phyloP scores from a whole-genome alignment of 2,329 filamentous ascomycete genomes.

The Biscogniauxia sp. region DNA sequence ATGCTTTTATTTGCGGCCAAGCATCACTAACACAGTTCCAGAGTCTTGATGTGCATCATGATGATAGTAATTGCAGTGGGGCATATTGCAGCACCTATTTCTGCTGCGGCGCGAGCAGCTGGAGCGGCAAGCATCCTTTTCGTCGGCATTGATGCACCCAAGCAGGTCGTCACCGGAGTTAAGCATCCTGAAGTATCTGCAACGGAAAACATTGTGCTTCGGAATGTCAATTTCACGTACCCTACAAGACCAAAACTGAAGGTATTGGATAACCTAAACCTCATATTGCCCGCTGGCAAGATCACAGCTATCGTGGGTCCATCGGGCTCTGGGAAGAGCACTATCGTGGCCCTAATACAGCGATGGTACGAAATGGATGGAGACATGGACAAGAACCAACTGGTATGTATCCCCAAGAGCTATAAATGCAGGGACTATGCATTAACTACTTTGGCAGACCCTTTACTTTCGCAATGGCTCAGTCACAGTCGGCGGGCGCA shows the following conservation, averaged over 20 bases:
- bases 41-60: slow-evolving; percentile 57
- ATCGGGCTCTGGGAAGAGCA: slow-evolving; percentile 72
- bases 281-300: slow-evolving; percentile 62
- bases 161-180: slow-evolving; percentile 39
- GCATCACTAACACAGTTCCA: slow-evolving; percentile 9
- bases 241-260: slow-evolving; percentile 62
- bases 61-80: slow-evolving; percentile 55
- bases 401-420: slow-evolving; percentile 18
- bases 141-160: slow-evolving; percentile 50
- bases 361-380: slow-evolving; percentile 65
- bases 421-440: not conserved
- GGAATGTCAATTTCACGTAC: slow-evolving; percentile 68
- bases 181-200: slow-evolving; percentile 47
- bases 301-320: slow-evolving; percentile 72
- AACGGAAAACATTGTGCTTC: slow-evolving; percentile 55
- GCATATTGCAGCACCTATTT: slow-evolving; percentile 54
- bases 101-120: slow-evolving; percentile 55
- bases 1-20: not conserved
- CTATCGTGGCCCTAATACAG: slow-evolving; percentile 67
- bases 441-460: slow-evolving; percentile 16
- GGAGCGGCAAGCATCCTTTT: slow-evolving; percentile 57
- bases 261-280: slow-evolving; percentile 57
- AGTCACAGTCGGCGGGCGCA: slow-evolving; percentile 51
- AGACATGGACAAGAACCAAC: slow-evolving; percentile 36
- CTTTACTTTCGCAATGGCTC: slow-evolving; percentile 42